Base-by-base conservation (phyloP, 73 alveolate species). In the Uronychia setigera region DNA sequence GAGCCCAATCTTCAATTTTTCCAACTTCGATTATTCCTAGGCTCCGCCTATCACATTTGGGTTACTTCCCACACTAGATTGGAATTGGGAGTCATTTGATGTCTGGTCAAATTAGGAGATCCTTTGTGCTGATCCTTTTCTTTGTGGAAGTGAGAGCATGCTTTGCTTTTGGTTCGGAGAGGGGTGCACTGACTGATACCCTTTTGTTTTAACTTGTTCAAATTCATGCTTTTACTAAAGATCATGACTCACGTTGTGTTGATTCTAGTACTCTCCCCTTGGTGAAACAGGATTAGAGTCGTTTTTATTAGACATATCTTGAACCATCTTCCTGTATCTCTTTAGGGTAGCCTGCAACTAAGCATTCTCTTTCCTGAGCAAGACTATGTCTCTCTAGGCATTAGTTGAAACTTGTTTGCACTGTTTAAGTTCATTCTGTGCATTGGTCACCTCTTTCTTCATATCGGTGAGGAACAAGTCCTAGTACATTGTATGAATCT, bases 381-480 rank as follows among this genome's bases (percentile, higher is more conserved):
- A n/a, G 11, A 29, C 79, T 76, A 84, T 83, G 60, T 92, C 97
- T 58, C 94, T 78, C 74, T 88, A 28, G 31, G 92, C 92, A 57
- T 81, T 67, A 35, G 88, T 91, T 60, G 87, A 87, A 76, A 81
- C 93, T 35, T 88, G 86, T 90, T 88, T 92, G 87, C 87, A 88
- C 60, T 74, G 59, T 74, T 83, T 83, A 35, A 92, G 81, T 33
- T 92, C 97, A 30, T 83, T 83, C 74, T 87, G 80, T 35, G 93
- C 93, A 0, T 91, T 83, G 29, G 79, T 87, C 67, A 92, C 92
- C 80, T 92, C 93, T 80, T 88, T 86, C 85, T 88, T 87, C 67
- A 92, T 88, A 78, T 92, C 97, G 5, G 94, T 92, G 28, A 92
- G 80, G 87, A 92, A 92, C 29, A 88, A 76, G 88, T 92, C 94